Base-by-base conservation (phyloP, 768 basidiomycete species). In the Russula olivacea region DNA sequence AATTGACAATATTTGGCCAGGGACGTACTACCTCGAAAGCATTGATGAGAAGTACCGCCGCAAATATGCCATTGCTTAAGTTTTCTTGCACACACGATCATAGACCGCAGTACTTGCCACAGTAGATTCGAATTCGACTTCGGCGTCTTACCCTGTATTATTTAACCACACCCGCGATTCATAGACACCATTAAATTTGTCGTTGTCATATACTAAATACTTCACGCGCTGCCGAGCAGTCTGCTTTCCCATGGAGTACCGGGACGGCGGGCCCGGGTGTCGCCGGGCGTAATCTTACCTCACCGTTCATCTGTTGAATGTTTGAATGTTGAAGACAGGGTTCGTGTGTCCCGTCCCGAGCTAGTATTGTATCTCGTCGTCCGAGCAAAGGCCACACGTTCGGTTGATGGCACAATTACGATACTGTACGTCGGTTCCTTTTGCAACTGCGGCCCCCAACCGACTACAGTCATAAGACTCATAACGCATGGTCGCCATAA, bases 21-120 rank as follows among this genome's bases (percentile, higher is more conserved):
- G 94, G 50, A 80, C 88, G 21, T 98, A 88, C 79, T 98, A 98
- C 82, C 89, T 99, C 68, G 87, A 88, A 66, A 83, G 80, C 72
- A 87, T 96, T 70, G 97, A 98, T 76, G 77, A 80, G 70, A 94
- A 94, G 77, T 94, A 87, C 84, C 81, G 97, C 70, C 83, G 97
- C 72, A 93, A 89, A 74, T 99, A 99, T 76, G 67, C 58, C 19
- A 30, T 64, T 23, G 63, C 63, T 15, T 64, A 56, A 4, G 25
- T 51, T 34, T 25, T 36, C 15, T 49, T 34, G 17, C 15, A 14
- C 2, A 23, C 25, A 45, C 38, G 32, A 21, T 64, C 48, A 51
- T 55, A 60, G 55, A 56, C 21, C 9, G 54, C 47, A 30, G 36
- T 36, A 34, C 11, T 34, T 34, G 34, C 34, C 34, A 36, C 12